phyloP scores from a whole-genome alignment of 345 rosid species.

The Rubroshorea leprosula region DNA sequence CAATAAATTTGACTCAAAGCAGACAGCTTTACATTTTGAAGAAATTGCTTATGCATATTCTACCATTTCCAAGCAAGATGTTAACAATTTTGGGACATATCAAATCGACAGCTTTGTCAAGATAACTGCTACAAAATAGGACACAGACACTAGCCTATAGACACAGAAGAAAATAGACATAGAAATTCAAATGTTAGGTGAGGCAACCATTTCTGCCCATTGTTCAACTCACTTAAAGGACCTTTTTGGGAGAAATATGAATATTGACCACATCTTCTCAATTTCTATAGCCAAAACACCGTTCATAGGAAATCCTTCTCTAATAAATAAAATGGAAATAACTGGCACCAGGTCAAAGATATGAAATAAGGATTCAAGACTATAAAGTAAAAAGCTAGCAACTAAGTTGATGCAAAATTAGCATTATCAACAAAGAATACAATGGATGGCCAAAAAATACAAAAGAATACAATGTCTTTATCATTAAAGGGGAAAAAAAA shows the following conservation, averaged over 20 bases:
- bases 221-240: background rate
- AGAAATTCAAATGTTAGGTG: background rate
- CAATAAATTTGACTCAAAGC: background rate
- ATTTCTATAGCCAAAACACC: background rate
- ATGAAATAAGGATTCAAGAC: background rate
- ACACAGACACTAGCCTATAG: background rate
- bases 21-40: background rate
- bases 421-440: background rate
- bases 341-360: background rate
- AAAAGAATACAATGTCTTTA: too few relatives aligned
- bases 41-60: background rate
- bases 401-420: background rate
- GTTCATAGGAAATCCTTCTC: background rate
- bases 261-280: background rate
- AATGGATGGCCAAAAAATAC: too few relatives aligned
- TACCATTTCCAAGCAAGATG: slow-evolving; percentile 4
- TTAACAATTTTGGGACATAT: background rate
- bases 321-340: slow-evolving; percentile 2
- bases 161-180: background rate
- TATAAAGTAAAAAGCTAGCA: slow-evolving; percentile 6
- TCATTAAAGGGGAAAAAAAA: background rate
- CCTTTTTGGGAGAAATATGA: background rate
- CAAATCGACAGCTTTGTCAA: background rate
- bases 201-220: background rate
- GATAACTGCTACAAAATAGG: background rate